phyloP scores from a whole-genome alignment of 352 stramenopile species.

The Phytophthora cactorum region DNA sequence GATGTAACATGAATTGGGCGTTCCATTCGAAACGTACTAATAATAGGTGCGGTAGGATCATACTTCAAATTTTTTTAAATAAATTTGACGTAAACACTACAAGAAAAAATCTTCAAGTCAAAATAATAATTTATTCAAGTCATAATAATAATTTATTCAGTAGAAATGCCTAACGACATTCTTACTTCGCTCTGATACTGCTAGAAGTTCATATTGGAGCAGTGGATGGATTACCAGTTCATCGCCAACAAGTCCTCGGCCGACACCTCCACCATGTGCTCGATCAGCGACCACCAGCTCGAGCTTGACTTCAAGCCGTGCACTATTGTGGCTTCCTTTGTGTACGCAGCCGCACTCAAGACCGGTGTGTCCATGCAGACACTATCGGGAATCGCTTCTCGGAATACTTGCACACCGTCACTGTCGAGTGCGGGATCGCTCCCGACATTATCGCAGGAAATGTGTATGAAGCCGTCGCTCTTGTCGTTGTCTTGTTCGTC shows the following conservation, averaged over 20 bases:
- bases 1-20: no score
- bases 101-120: no score
- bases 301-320: not conserved
- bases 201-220: not conserved
- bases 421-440: not conserved
- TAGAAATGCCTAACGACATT: no score
- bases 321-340: not conserved
- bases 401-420: conserved; percentile 4
- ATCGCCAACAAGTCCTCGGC: conserved; percentile 13
- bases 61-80: no score
- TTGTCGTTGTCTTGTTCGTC: conserved; percentile 1
- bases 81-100: no score
- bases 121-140: no score
- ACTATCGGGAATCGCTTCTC: conserved; percentile 4
- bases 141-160: no score
- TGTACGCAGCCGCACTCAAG: not conserved
- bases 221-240: conserved; percentile 6
- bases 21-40: no score
- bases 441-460: conserved; percentile 1
- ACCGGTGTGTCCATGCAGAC: not conserved
- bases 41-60: no score
- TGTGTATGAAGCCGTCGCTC: not conserved
- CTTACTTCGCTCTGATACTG: no score
- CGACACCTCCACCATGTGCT: conserved; percentile 15
- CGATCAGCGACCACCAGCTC: conserved; percentile 22